These are phyloP conservation scores for Cladosporium sp. DNA, from an alignment of 2,329 filamentous ascomycete species.

Conservation along the genomic window DNA sequence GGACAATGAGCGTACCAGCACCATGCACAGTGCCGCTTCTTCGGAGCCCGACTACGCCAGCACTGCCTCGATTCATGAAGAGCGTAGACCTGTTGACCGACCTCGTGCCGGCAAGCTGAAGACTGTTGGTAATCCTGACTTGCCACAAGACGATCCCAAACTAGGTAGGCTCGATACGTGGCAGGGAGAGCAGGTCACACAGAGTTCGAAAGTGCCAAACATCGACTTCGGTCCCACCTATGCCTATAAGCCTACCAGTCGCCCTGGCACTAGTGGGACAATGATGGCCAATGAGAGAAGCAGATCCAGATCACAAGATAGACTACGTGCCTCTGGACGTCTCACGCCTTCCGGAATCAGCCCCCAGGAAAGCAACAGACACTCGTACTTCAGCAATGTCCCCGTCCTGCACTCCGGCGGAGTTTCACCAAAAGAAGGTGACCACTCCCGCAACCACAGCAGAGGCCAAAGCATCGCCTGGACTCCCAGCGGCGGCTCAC, in stretches of 20 bases:
- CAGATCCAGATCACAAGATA: constrained; percentile 22
- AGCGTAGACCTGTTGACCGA: constrained; percentile 53
- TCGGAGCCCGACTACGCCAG: constrained; percentile 73
- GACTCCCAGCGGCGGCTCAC: constrained; percentile 63
- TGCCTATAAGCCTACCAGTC: constrained; percentile 56
- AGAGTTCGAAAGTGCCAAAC: constrained; percentile 58
- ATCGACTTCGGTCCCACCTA: constrained; percentile 85
- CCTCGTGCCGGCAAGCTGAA: constrained; percentile 76
- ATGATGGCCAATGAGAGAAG: constrained; percentile 29
- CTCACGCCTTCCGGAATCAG: constrained; percentile 17
- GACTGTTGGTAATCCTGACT: constrained; percentile 59
- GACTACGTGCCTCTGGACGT: constrained; percentile 16
- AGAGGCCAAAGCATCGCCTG: constrained; percentile 66
- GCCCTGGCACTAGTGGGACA: constrained; percentile 53
- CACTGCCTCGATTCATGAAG: constrained; percentile 45
- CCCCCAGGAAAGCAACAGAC: constrained; percentile 26
- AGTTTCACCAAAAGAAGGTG: constrained; percentile 10
- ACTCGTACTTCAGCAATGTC: constrained; percentile 30
- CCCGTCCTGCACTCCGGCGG: constrained; percentile 3
- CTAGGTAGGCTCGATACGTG: constrained; percentile 28
- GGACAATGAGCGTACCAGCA: constrained; percentile 24
- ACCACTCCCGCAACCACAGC: constrained; percentile 39
- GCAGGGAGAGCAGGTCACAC: constrained; percentile 29
- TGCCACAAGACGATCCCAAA: constrained; percentile 40
- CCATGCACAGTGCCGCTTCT: constrained; percentile 49